Base-by-base conservation (phyloP, 495 filamentous ascomycete genomes). In the Zalerion maritima region DNA sequence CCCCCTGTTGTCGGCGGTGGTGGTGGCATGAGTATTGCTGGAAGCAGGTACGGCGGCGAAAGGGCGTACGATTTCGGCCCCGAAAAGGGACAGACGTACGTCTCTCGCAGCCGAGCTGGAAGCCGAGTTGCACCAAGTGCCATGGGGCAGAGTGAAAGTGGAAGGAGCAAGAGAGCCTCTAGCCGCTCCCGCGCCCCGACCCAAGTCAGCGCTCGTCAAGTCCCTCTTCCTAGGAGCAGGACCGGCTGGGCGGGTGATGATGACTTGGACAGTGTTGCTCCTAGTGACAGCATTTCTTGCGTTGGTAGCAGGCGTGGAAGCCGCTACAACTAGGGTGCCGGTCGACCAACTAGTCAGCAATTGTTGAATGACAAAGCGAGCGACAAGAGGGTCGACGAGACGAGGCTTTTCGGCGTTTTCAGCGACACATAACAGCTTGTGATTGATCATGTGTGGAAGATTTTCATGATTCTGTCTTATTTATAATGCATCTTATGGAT, bases 211-310 rank as follows among this genome's bases (percentile, higher is more conserved):
- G 43, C 54, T 2, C 45, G 46, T 8, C 32, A 66, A 6, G 41
- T 67, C 3, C 62, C 65, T 6, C 46, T 71, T 0, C 71, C 71
- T 0, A 45, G 49, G 6, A 75, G 64, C 37, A 47, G 54, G 8
- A 42, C 42, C 8, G 45, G 50, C 13, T 41, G 32, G 0, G 34
- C 23, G 10, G 53, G 47, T 50, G 55, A 46, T 9, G 59, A 52
- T 12, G 40, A 58, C 20, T 46, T 37, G 3, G 51, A 46, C n/a
- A 66, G 57, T 38, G 49, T 78, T 18, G 65, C 54, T 14, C 75
- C 77, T 2, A 67, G 65, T 33, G 77, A 82, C 43, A 79, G 73
- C 41, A 65, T 78, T 24, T 78, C 73, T 42, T 71, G 72, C 42
- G 62, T 75, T 2, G 67, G 64, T 6, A 69, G 58, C 13, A 62